These are phyloP conservation scores for Penicillium diatomitis DNA, from an alignment of 495 filamentous ascomycete species.

Conservation along the genomic window DNA sequence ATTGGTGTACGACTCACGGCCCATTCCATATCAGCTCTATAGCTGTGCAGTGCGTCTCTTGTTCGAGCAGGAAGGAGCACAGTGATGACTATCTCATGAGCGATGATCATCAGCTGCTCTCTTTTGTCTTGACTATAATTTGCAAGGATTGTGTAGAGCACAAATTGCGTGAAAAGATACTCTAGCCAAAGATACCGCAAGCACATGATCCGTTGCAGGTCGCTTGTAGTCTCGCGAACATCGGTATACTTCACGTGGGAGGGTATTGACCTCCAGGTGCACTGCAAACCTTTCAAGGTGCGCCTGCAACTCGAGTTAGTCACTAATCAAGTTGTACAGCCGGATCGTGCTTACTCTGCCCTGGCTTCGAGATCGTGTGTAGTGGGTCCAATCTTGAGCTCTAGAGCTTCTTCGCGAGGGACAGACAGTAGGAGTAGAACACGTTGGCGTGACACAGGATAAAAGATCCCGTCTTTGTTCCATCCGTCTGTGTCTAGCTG, in stretches of 20 bases:
- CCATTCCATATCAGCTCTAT: neutral
- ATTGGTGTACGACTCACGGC: neutral
- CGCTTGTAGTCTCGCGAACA: neutral
- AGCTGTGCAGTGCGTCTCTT: neutral
- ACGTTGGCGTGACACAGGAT: conserved; percentile 2
- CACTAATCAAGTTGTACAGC: neutral
- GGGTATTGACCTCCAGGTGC: neutral
- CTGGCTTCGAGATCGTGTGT: neutral
- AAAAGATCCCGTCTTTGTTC: conserved; percentile 1
- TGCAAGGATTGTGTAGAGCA: conserved; percentile 1
- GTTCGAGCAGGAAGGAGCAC: conserved; percentile 2
- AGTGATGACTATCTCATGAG: conserved; percentile 6
- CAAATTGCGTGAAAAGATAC: neutral
- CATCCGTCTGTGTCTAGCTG: conserved; percentile 3
- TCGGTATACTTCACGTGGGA: neutral
- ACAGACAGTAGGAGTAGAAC: neutral
- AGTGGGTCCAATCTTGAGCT: neutral
- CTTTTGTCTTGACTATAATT: neutral
- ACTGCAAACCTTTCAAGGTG: neutral
- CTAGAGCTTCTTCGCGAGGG: neutral
- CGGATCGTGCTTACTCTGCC: neutral
- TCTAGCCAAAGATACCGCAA: neutral
- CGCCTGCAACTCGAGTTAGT: neutral
- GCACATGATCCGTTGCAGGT: neutral
- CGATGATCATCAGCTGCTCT: conserved; percentile 1